phyloP scores from a whole-genome alignment of 306 rosid species.

The Inga laurina region DNA sequence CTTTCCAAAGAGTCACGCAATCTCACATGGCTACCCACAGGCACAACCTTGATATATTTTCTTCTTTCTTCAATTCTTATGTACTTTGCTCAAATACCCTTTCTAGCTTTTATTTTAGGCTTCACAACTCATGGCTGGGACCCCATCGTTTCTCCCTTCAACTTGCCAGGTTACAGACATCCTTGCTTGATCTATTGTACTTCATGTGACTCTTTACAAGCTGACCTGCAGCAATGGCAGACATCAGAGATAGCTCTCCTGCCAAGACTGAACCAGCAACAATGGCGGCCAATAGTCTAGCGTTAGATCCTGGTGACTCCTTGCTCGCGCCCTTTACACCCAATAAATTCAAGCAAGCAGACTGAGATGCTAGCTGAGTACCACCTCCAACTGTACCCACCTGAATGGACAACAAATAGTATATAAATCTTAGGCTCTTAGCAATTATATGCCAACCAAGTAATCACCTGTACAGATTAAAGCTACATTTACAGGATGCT shows the following conservation, averaged over 20 bases:
- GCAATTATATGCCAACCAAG: slow-evolving; percentile 13
- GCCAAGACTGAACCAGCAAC: slow-evolving; percentile 75
- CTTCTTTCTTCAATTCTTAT: slow-evolving; percentile 16
- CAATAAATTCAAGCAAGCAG: slow-evolving; percentile 77
- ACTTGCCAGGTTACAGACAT: slow-evolving; percentile 39
- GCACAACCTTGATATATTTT: slow-evolving; percentile 4
- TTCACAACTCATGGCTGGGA: slow-evolving; percentile 25
- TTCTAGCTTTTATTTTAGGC: slow-evolving; percentile 21
- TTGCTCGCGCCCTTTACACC: slow-evolving; percentile 79
- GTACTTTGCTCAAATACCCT: not conserved
- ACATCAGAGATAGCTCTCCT: slow-evolving; percentile 74
- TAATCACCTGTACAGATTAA: not conserved
- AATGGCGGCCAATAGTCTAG: slow-evolving; percentile 68
- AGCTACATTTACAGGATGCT: not conserved
- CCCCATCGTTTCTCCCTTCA: slow-evolving; percentile 16
- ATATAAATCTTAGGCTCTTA: slow-evolving; percentile 15
- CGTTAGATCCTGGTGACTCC: slow-evolving; percentile 67
- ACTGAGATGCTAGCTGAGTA: slow-evolving; percentile 81
- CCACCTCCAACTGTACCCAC: slow-evolving; percentile 87
- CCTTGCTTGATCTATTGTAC: slow-evolving; percentile 70
- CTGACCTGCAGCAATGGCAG: slow-evolving; percentile 79
- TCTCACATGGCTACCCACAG: slow-evolving; percentile 22
- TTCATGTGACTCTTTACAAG: slow-evolving; percentile 82
- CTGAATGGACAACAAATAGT: slow-evolving; percentile 37
- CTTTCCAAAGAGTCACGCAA: slow-evolving; percentile 9